phyloP scores from a whole-genome alignment of 345 rosid species.

The Citrus hindsii region DNA sequence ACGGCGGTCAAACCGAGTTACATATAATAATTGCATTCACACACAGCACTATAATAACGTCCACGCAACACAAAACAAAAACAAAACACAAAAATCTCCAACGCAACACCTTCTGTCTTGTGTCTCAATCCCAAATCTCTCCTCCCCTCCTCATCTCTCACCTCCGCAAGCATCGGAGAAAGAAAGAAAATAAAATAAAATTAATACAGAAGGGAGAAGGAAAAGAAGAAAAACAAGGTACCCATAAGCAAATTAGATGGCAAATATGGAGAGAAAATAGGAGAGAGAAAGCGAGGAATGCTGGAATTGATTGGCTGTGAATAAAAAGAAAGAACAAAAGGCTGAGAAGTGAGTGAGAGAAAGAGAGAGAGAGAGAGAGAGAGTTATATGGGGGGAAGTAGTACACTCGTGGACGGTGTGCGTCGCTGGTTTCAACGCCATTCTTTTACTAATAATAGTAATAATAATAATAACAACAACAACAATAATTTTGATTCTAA shows the following conservation, averaged over 20 bases:
- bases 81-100: background rate
- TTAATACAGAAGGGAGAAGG: background rate
- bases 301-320: slow-evolving; percentile 27
- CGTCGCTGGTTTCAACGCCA: slow-evolving; percentile 92
- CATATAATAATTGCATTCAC: too few relatives aligned
- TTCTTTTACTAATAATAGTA: slow-evolving; percentile 11
- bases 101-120: background rate
- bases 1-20: too few relatives aligned
- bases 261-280: slow-evolving; percentile 11
- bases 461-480: background rate
- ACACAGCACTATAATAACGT: too few relatives aligned
- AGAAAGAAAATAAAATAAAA: background rate
- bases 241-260: background rate
- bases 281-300: slow-evolving; percentile 21
- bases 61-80: background rate
- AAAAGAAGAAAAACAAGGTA: background rate
- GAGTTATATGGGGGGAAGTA: slow-evolving; percentile 60
- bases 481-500: background rate
- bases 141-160: background rate
- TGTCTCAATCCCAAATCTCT: background rate
- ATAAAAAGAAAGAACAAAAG: background rate
- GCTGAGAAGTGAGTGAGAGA: too few relatives aligned
- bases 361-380: slow-evolving; percentile 3
- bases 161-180: slow-evolving; percentile 12
- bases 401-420: slow-evolving; percentile 74